Base-by-base conservation (phyloP, 2,329 filamentous ascomycete genomes). In the Fusarium siculi region DNA sequence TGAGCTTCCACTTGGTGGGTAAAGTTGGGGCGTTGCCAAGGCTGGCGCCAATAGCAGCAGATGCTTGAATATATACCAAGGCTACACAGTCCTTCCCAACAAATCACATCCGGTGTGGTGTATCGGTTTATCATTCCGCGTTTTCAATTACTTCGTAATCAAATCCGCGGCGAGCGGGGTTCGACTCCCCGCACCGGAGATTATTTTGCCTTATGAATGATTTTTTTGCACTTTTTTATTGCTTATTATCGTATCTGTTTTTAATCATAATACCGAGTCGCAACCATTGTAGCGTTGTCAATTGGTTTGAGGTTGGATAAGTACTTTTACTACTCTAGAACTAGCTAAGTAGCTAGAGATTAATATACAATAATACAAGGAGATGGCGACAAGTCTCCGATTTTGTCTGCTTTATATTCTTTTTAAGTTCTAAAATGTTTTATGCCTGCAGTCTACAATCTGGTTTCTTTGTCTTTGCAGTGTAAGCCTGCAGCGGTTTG, bases 41-140 rank as follows among this genome's bases (percentile, higher is more conserved):
- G n/a, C 36, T 25, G 15, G n/a, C 28, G 39, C 23, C 14, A n/a
- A 9, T 12, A 36, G 30, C 25, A 19, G 8, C 9, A 12, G 1
- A 4, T 4, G 14, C 30, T 2, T 12, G 4, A 0, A n/a, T 53
- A n/a, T 64, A 52, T 39, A 32, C 3, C 2, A 4, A 21, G 19
- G 7, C 4, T n/a, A 14, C 3, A 34, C 4, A 0, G 3, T 0
- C 1, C 0, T 1, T 3, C 11, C 10, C 16, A 28, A 50, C 19
- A 40, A 67, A 54, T 34, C 28, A 50, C 32, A 52, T 68, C 66
- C 63, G 66, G 63, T 68, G 66, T 68, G 66, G 66, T 68, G 66
- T 68, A 68, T 68, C 66, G 66, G 66, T 66, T 54, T 68, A 68
- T 55, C 66, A 68, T 68, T 50, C 66, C 66, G 66, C 66, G 66